Percentiles rank a stretch among this genome's conserved stretches.
These are phyloP conservation scores for Cryptococcus sp. DNA, from an alignment of 1,284 basidiomycete species.

Conservation along the genomic window DNA sequence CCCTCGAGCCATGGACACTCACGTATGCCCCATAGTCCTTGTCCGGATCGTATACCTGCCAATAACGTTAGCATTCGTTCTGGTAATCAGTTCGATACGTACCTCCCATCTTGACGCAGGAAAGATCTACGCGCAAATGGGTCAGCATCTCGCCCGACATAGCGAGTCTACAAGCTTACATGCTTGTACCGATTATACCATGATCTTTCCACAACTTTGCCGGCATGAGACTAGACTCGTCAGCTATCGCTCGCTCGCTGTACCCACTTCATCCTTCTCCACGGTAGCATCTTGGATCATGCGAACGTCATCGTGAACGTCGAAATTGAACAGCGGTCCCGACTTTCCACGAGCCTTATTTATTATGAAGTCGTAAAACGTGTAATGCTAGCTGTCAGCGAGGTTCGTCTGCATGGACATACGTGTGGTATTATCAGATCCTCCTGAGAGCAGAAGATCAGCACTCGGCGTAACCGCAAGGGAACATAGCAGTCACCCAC, in stretches of 20 bases:
- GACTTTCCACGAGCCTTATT: slow-evolving; percentile 98
- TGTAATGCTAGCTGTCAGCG: slow-evolving; percentile 71
- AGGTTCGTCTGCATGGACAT: slow-evolving; percentile 33
- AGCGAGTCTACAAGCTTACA: slow-evolving; percentile 26
- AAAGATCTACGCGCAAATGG: slow-evolving; percentile 67
- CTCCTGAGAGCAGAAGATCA: slow-evolving; percentile 62
- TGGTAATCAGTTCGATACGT: slow-evolving; percentile 33
- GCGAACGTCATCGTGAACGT: slow-evolving; percentile 97
- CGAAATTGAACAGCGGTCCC: slow-evolving; percentile 97
- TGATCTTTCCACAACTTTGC: slow-evolving; percentile 94
- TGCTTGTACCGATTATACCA: slow-evolving; percentile 95
- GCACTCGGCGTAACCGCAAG: slow-evolving; percentile 1
- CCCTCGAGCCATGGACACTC: slow-evolving; percentile 1
- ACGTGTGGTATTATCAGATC: slow-evolving; percentile 94
- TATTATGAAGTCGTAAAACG: slow-evolving; percentile 97
- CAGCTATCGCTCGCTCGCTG: neutral
- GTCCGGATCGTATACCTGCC: slow-evolving; percentile 83
- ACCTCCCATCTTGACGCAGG: slow-evolving; percentile 94
- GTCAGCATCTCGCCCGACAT: neutral
- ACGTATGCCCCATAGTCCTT: slow-evolving; percentile 82
- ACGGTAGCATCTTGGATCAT: slow-evolving; percentile 91
- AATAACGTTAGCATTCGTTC: slow-evolving; percentile 4
- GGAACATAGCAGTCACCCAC: slow-evolving; percentile 54
- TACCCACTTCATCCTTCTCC: slow-evolving; percentile 83
- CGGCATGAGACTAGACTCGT: slow-evolving; percentile 73